A percentile compares a stretch with the other conserved stretches of the same genome.
Evolutionary conservation across 495 filamentous ascomycete genomes (phyloP).

Genomic region (Aspergillus heteromorphus): DNA sequence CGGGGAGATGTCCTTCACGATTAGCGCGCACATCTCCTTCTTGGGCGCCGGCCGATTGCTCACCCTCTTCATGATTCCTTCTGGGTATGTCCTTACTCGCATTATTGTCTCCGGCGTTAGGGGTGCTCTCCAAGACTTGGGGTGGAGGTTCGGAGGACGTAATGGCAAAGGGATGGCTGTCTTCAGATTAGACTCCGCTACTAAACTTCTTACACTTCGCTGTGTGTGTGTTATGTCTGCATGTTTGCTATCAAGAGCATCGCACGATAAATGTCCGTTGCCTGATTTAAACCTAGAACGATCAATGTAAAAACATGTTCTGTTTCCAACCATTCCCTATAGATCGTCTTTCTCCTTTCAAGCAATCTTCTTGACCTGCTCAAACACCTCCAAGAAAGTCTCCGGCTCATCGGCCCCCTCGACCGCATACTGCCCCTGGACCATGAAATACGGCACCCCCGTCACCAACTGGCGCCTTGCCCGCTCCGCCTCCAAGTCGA

Average conservation of each 20-base stretch:
- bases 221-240: neutral
- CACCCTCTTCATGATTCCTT: neutral
- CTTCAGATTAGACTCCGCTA: neutral
- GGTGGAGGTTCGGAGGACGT: neutral
- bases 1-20: neutral
- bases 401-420: constrained; percentile 60
- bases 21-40: neutral
- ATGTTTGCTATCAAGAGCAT: neutral
- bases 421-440: constrained; percentile 58
- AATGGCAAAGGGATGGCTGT: neutral
- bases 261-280: neutral
- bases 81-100: neutral
- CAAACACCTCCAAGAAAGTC: constrained; percentile 52
- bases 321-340: neutral
- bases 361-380: constrained; percentile 44
- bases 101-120: neutral
- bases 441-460: constrained; percentile 71
- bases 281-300: neutral
- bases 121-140: neutral
- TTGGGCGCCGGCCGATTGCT: neutral
- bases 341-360: neutral
- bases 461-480: constrained; percentile 54
- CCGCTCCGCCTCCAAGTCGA: constrained; percentile 62
- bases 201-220: neutral
- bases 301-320: neutral